These are phyloP conservation scores for Penicillium arizonense DNA, from an alignment of 495 filamentous ascomycete species.

Conservation along the genomic window DNA sequence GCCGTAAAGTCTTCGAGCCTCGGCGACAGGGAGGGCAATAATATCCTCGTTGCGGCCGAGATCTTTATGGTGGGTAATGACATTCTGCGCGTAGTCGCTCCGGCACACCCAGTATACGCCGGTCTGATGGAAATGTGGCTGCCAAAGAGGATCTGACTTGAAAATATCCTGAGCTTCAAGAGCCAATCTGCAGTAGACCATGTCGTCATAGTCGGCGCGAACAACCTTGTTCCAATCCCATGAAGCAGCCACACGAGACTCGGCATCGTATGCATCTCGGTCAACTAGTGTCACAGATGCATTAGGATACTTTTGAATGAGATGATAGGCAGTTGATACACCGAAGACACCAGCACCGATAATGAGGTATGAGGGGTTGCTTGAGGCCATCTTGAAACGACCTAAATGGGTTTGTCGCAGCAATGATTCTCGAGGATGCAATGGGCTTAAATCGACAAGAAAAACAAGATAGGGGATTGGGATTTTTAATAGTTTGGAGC, in stretches of 20 bases:
- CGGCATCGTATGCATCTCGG: slow-evolving; percentile 43
- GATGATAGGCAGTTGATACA: slow-evolving; percentile 60
- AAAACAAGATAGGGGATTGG: background rate
- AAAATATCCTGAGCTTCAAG: slow-evolving; percentile 56
- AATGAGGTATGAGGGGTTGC: slow-evolving; percentile 51
- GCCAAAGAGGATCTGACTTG: slow-evolving; percentile 51
- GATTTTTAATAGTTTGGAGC: background rate
- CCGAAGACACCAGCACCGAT: slow-evolving; percentile 67
- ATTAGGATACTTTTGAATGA: slow-evolving; percentile 49
- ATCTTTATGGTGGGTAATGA: slow-evolving; percentile 49
- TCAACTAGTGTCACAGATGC: slow-evolving; percentile 58
- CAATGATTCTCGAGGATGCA: background rate
- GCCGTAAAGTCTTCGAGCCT: slow-evolving; percentile 43
- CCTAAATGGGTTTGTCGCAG: too few species aligned
- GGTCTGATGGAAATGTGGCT: slow-evolving; percentile 54
- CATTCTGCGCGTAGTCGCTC: slow-evolving; percentile 42
- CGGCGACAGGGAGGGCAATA: slow-evolving; percentile 37
- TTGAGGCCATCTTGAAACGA: slow-evolving; percentile 16
- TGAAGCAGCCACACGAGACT: slow-evolving; percentile 52
- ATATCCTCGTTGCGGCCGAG: slow-evolving; percentile 42
- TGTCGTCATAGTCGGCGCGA: slow-evolving; percentile 62
- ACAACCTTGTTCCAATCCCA: slow-evolving; percentile 69
- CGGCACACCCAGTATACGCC: slow-evolving; percentile 50
- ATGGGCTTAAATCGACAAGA: background rate
- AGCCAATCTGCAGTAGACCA: slow-evolving; percentile 55